Conservation (phyloP, 139 green algal genomes). For the Chlorella ohadii region DNA sequence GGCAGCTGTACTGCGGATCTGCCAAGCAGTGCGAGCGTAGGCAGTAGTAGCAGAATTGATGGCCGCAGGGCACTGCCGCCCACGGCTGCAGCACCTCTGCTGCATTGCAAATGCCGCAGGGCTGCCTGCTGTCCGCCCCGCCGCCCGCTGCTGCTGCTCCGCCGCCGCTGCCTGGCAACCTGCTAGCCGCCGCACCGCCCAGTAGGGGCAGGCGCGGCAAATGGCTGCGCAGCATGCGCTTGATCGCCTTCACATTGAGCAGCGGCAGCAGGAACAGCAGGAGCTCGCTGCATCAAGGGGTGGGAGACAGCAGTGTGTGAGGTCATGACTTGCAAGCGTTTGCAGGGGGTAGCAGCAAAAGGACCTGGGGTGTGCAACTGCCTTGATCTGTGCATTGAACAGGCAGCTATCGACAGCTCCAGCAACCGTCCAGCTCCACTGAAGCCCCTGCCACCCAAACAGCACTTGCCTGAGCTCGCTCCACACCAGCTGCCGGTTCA, state of each 20-base stretch:
- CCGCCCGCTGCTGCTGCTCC: constrained; percentile 2
- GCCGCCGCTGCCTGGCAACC: neutral
- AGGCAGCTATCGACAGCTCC: too few relatives aligned
- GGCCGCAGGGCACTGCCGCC: constrained; percentile 80
- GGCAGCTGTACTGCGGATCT: constrained; percentile 45
- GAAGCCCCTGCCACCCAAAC: neutral
- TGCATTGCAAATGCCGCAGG: constrained; percentile 62
- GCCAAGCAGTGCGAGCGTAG: constrained; percentile 56
- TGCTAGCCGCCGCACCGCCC: neutral
- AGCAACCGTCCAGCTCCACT: too few relatives aligned
- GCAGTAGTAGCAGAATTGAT: constrained; percentile 95
- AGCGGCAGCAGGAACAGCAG: constrained; percentile 89
- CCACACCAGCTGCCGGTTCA: constrained; percentile 94
- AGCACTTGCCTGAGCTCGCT: constrained; percentile 72
- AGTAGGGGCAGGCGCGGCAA: constrained; percentile 48
- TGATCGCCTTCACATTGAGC: constrained; percentile 47
- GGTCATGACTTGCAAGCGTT: too few relatives aligned
- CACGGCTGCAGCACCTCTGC: constrained; percentile 62
- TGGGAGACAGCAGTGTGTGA: neutral
- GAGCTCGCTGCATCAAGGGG: constrained; percentile 59
- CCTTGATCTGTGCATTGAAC: too few relatives aligned
- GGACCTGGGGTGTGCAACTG: too few relatives aligned
- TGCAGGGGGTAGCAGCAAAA: too few relatives aligned
- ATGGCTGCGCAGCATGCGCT: constrained; percentile 31
- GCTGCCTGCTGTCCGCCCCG: neutral